Evolutionary conservation across 192 early-diverging fungal species (phyloP).

Genomic region (Phlyctochytrium planicorne): DNA sequence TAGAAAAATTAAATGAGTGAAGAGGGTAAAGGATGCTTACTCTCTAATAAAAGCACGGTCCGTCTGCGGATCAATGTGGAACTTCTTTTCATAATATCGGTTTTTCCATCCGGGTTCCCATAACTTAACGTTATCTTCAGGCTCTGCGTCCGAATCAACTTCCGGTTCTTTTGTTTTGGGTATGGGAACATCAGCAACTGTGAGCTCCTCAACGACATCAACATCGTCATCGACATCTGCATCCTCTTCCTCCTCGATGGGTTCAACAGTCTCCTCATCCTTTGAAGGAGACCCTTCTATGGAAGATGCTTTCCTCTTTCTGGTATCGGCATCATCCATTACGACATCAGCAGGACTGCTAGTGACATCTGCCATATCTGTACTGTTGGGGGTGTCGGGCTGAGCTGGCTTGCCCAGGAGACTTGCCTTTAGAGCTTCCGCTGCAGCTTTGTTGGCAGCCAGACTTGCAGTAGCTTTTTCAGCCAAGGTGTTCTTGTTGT

Average conservation of each 20-base stretch:
- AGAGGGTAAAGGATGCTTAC: constrained; percentile 20
- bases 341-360: neutral
- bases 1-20: constrained; percentile 20
- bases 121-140: constrained; percentile 65
- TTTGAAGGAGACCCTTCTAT: constrained; percentile 8
- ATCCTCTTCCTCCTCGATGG: constrained; percentile 37
- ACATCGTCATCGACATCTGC: constrained; percentile 44
- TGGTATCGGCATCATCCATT: neutral
- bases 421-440: constrained; percentile 37
- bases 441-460: constrained; percentile 46
- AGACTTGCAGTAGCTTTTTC: neutral
- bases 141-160: constrained; percentile 43
- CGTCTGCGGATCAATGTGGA: constrained; percentile 61
- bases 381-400: too few relatives aligned
- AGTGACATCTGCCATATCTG: neutral
- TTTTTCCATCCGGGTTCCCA: constrained; percentile 77
- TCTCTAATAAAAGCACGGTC: constrained; percentile 52
- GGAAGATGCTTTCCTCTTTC: constrained; percentile 24
- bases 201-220: constrained; percentile 45
- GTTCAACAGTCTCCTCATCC: constrained; percentile 6
- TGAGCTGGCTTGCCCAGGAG: constrained; percentile 5
- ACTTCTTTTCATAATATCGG: constrained; percentile 75
- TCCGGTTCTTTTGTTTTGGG: constrained; percentile 32
- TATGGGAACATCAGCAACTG: constrained; percentile 40
- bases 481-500: neutral